Conservation (phyloP, 441 rosid genomes). For the Pelargonium myrrhifolium region DNA sequence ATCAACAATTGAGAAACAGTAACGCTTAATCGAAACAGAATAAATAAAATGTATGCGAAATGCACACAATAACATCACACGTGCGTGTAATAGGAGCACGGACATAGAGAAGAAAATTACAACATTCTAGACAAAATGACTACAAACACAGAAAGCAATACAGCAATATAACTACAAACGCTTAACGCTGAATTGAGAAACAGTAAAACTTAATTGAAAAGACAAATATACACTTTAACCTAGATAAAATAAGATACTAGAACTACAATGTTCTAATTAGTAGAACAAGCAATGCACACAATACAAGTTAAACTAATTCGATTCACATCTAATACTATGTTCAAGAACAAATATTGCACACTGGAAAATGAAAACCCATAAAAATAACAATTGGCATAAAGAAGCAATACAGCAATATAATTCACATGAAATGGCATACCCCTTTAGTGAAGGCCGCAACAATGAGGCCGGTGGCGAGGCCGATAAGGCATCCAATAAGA, state of each 20-base stretch:
- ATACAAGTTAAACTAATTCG: too few species aligned
- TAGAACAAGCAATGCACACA: too few species aligned
- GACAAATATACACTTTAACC: too few species aligned
- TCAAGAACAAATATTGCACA: too few species aligned
- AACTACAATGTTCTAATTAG: too few species aligned
- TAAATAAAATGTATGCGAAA: neutral
- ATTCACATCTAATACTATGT: too few species aligned
- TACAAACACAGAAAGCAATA: neutral
- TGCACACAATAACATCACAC: neutral
- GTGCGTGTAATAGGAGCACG: neutral
- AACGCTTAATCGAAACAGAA: neutral
- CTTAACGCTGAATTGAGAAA: too few species aligned
- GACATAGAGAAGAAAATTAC: neutral
- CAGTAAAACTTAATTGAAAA: too few species aligned
- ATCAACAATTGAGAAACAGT: neutral
- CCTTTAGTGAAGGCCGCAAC: neutral
- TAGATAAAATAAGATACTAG: too few species aligned
- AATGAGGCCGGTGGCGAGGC: conserved; percentile 6
- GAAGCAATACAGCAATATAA: neutral
- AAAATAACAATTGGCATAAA: too few species aligned
- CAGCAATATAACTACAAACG: neutral
- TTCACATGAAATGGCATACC: neutral
- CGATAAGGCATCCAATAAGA: neutral
- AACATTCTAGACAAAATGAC: too few species aligned
- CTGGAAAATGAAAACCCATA: too few species aligned